phyloP scores from a whole-genome alignment of 768 basidiomycete species.

The Omphalotus guepiniiformis region DNA sequence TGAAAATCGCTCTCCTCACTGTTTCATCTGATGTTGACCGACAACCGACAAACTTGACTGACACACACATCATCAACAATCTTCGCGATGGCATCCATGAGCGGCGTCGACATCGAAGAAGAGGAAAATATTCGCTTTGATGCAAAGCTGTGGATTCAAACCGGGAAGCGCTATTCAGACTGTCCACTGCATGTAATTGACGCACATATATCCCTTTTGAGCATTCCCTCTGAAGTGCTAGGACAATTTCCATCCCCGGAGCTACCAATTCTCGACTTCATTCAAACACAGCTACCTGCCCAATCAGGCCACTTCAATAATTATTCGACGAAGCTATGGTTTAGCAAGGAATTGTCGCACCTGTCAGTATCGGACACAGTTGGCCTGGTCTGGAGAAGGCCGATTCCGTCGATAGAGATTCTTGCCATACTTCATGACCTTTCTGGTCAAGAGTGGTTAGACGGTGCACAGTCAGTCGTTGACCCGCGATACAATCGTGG shows the following conservation, averaged over 20 bases:
- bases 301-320: background rate
- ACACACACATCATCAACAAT: background rate
- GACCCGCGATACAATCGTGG: slow-evolving; percentile 16
- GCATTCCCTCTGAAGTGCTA: background rate
- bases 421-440: background rate
- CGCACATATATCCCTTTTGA: background rate
- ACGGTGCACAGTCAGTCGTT: slow-evolving; percentile 15
- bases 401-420: background rate
- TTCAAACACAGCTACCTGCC: background rate
- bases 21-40: too few relatives aligned
- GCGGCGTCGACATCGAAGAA: background rate
- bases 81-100: background rate
- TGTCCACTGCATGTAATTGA: background rate
- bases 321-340: background rate
- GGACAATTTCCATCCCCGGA: background rate
- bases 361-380: background rate
- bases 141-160: background rate
- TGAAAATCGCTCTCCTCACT: too few relatives aligned
- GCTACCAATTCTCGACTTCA: background rate
- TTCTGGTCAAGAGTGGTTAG: slow-evolving; percentile 18
- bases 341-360: background rate
- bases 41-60: too few relatives aligned
- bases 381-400: background rate
- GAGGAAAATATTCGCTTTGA: background rate
- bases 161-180: background rate